Base-by-base conservation (phyloP, 2,329 filamentous ascomycete genomes). In the Aspergillus sojae region DNA sequence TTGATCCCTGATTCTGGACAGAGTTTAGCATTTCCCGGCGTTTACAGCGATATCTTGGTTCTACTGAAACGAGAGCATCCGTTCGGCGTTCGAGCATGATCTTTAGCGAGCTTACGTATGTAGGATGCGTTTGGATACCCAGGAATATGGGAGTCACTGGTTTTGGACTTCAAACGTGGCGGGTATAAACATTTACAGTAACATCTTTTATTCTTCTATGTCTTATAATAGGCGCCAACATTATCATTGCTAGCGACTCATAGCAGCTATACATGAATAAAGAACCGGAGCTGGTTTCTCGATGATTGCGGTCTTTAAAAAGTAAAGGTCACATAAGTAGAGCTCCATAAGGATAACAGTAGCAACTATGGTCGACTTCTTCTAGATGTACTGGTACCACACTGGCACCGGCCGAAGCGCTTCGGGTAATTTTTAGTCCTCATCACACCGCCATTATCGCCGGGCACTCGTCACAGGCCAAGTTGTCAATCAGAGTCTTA, bases 21-120 rank as follows among this genome's bases (percentile, higher is more conserved):
- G 57, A 39, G 48, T 62, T 41, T 61, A 56, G 65, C 67, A 68
- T 70, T 63, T 63, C 26, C 61, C 58, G 65, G 70, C 68, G 68
- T 69, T 66, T 54, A 58, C 41, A 69, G 66, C 66, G 62, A 68
- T 67, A 60, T 59, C 59, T 56, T 43, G 60, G 36, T 67, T 61
- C 54, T 52, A 48, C 34, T 48, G 54, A 36, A 19, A 32, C 19
- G 28, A 23, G 52, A 63, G 66, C 65, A 67, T 68, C 60, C 57
- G n/a, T 56, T 46, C 28, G 68, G 68, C 67, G 69, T 70, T 69
- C 30, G 39, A 62, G 59, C 58, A 34, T 57, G 39, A 58, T 55
- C 16, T 30, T 54, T 43, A 30, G 53, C 43, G 52, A 52, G 32
- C 39, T 57, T 43, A 19, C 58, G 30, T 45, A 61, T 41, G 28